Evolutionary conservation across 768 basidiomycete genomes (phyloP).

Genomic region (Daedaleopsis nitida): DNA sequence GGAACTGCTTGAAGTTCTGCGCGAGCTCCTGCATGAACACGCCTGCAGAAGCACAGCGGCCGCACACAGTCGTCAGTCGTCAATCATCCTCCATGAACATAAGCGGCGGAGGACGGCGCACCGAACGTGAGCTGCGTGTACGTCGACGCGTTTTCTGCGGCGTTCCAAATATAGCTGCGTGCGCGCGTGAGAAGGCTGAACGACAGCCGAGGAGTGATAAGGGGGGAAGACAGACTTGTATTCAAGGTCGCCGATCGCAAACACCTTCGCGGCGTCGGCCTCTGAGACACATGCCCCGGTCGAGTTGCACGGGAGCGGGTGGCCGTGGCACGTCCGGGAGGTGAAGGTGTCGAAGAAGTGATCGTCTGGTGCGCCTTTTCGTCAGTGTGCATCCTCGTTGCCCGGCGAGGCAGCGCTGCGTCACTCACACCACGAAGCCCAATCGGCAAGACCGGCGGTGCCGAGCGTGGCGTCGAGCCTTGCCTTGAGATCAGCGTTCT

Average conservation of each 20-base stretch:
- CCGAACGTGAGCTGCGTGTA: slow-evolving; percentile 51
- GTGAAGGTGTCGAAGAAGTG: slow-evolving; percentile 57
- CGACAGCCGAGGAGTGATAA: background rate
- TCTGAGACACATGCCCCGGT: slow-evolving; percentile 43
- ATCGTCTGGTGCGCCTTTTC: slow-evolving; percentile 36
- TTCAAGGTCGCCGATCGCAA: slow-evolving; percentile 41
- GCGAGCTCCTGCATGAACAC: slow-evolving; percentile 49
- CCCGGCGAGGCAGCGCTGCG: background rate
- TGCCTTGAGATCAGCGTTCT: slow-evolving; percentile 38
- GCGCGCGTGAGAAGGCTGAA: background rate
- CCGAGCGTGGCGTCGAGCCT: slow-evolving; percentile 42
- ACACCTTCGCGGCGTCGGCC: slow-evolving; percentile 38
- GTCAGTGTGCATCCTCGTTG: background rate
- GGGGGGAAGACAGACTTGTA: slow-evolving; percentile 36
- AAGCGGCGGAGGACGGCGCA: slow-evolving; percentile 11
- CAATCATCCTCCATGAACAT: background rate
- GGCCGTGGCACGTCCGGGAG: slow-evolving; percentile 48
- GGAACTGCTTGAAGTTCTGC: slow-evolving; percentile 40
- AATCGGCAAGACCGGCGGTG: slow-evolving; percentile 40
- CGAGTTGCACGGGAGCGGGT: slow-evolving; percentile 47
- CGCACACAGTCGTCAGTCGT: background rate
- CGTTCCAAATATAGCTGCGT: slow-evolving; percentile 51
- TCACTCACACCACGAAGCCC: slow-evolving; percentile 50
- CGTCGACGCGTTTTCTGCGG: slow-evolving; percentile 43
- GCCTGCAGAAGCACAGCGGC: slow-evolving; percentile 29